Evolutionary conservation across 169 alveolate genomes (phyloP).

Genomic region (Plasmodium vinckei): DNA sequence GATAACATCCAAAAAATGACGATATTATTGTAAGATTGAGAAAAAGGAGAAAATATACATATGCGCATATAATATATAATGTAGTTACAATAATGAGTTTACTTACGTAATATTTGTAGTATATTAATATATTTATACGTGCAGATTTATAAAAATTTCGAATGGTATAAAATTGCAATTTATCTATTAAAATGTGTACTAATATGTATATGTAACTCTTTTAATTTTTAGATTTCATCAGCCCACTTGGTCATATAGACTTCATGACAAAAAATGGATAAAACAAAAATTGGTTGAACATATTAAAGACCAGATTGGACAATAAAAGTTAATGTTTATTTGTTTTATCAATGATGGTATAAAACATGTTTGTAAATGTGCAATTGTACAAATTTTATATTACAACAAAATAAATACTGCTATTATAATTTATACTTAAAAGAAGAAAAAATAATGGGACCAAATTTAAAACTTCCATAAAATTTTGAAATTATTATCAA

Average conservation of each 20-base stretch:
- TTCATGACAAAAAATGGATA: conserved; percentile 75
- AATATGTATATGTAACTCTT: conserved; percentile 9
- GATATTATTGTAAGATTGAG: conserved; percentile 44
- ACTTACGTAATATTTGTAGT: too few species aligned
- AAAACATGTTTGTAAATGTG: too few species aligned
- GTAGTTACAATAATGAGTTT: too few species aligned
- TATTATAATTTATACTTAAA: not conserved
- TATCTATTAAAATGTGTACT: not conserved
- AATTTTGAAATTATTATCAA: not conserved
- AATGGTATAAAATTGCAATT: not conserved
- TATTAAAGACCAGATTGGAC: conserved; percentile 73
- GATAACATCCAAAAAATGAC: conserved; percentile 74
- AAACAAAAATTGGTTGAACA: conserved; percentile 76
- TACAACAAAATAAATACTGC: not conserved
- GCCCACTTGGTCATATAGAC: conserved; percentile 64
- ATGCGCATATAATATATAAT: not conserved
- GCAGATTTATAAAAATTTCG: not conserved
- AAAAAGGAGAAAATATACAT: not conserved
- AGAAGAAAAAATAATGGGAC: conserved; percentile 12
- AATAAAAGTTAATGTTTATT: conserved; percentile 1
- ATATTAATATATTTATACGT: conserved; percentile 13
- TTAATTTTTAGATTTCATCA: conserved; percentile 53
- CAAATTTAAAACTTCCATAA: not conserved
- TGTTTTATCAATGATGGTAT: too few species aligned
- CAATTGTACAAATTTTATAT: too few species aligned